phyloP scores from a whole-genome alignment of 805 yeast genomes.

The Kodamaea kaohsiungensis region DNA sequence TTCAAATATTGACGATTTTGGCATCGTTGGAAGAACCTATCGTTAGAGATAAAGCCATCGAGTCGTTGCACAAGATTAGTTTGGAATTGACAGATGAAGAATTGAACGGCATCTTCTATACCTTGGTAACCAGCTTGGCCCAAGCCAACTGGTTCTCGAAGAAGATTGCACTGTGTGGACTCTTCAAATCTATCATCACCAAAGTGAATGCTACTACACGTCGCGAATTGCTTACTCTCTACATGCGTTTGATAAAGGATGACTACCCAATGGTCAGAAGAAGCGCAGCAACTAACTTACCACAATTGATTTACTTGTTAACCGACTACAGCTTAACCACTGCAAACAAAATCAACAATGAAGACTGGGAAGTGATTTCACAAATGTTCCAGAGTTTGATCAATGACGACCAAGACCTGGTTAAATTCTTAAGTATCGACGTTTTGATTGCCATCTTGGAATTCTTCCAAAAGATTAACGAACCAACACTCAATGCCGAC shows the following conservation, averaged over 20 bases:
- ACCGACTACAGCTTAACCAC: constrained; percentile 37
- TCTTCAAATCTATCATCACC: constrained; percentile 68
- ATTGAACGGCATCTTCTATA: constrained; percentile 65
- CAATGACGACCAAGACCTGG: constrained; percentile 91
- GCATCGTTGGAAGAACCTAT: constrained; percentile 95
- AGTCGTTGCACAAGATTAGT: constrained; percentile 73
- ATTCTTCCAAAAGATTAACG: constrained; percentile 60
- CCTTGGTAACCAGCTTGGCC: constrained; percentile 73
- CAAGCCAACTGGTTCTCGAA: constrained; percentile 94
- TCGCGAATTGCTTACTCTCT: constrained; percentile 63
- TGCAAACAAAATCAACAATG: constrained; percentile 47
- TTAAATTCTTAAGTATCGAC: constrained; percentile 85
- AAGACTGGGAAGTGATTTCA: constrained; percentile 77
- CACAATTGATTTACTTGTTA: constrained; percentile 62
- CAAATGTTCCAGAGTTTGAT: constrained; percentile 78
- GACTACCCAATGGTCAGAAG: constrained; percentile 98
- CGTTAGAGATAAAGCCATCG: constrained; percentile 93
- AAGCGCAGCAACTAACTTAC: constrained; percentile 86
- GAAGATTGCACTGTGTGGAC: constrained; percentile 88
- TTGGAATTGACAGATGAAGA: constrained; percentile 62
- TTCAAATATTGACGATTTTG: constrained; percentile 73
- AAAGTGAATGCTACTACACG: constrained; percentile 58
- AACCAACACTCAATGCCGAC: constrained; percentile 59
- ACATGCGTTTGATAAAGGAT: constrained; percentile 73
- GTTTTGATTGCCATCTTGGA: constrained; percentile 79